Evolutionary conservation across 192 early-diverging fungal genomes (phyloP).

Genomic region (Haplosporangium gracile): DNA sequence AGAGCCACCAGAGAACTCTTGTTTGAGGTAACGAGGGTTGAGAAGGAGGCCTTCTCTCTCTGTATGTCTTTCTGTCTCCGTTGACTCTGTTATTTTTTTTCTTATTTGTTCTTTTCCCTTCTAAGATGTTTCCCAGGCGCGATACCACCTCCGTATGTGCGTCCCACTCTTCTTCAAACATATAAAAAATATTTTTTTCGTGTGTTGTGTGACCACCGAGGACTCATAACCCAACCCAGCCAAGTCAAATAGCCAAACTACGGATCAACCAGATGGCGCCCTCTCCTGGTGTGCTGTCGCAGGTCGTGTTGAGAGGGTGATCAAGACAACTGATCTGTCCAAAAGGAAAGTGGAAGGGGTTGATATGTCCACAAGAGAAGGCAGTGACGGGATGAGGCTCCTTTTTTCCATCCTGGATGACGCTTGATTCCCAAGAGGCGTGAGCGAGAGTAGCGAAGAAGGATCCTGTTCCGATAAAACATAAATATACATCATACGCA

Average conservation of each 20-base stretch:
- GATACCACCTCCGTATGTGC: background rate
- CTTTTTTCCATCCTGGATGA: background rate
- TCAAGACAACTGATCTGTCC: background rate
- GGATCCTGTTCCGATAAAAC: background rate
- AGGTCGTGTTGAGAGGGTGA: background rate
- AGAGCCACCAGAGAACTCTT: background rate
- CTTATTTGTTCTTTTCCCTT: background rate
- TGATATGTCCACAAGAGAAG: background rate
- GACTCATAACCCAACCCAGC: background rate
- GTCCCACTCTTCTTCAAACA: background rate
- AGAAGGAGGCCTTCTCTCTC: background rate
- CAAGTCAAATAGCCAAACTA: background rate
- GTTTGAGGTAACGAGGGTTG: background rate
- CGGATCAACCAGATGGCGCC: background rate
- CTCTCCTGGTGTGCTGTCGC: background rate
- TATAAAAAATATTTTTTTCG: background rate
- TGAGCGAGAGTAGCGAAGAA: background rate
- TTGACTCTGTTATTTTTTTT: background rate
- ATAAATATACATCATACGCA: slow-evolving; percentile 1
- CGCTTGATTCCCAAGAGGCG: background rate
- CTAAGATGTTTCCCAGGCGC: background rate
- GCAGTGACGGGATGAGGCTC: background rate
- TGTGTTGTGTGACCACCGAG: slow-evolving; percentile 1
- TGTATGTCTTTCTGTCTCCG: background rate
- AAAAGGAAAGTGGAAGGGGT: background rate